Evolutionary conservation across 257 asterid genomes (phyloP), one percentile per base, ranked within the genome.

Genomic region (Solanum paucissectum): DNA sequence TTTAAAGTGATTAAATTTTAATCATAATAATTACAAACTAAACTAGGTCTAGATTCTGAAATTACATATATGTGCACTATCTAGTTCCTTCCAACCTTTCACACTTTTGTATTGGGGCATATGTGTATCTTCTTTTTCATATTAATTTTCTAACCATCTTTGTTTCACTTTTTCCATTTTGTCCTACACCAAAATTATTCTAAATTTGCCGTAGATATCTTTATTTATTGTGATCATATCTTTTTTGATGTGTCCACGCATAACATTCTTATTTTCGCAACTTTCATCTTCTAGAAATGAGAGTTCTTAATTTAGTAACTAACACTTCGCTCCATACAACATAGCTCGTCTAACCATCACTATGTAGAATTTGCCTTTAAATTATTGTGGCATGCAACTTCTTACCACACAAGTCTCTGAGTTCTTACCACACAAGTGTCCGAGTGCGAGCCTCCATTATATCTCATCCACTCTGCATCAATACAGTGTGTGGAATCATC

Each of bases 181-280:
- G 1, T 49, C 60, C 60, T 13, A 0, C 0, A 58, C 68, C 68
- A 21, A 21, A 58, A 8, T 21, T 21, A 58, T 5, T 58, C 12
- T 21, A 0, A 58, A 0, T n/a, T 58, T 55, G 11, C 0, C 0
- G 10, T 18, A 55, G 7, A 20, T 55, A 55, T 52, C 9, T 52
- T 52, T 0, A 16, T 16, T 52, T 52, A 3, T 38, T 40, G 9
- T 55, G 18, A 55, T 58, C 66, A 20, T 58, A 3, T 58, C 27
- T 20, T 21, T 52, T 2, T 1, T 58, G 21, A 21, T 58, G 12
- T 21, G 0, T 0, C 0, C 27, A 58, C 5, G 2, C 5, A 8
- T 2, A 58, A 58, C 0, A 21, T 58, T 9, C 1, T 58, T 12
- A 21, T 21, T 21, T 58, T 0, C 1, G 1, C 12, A 21, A 58